A percentile compares a stretch with the other conserved stretches of the same genome.
Conservation (phyloP, 768 basidiomycete genomes). For the Boletus rex-veris region DNA sequence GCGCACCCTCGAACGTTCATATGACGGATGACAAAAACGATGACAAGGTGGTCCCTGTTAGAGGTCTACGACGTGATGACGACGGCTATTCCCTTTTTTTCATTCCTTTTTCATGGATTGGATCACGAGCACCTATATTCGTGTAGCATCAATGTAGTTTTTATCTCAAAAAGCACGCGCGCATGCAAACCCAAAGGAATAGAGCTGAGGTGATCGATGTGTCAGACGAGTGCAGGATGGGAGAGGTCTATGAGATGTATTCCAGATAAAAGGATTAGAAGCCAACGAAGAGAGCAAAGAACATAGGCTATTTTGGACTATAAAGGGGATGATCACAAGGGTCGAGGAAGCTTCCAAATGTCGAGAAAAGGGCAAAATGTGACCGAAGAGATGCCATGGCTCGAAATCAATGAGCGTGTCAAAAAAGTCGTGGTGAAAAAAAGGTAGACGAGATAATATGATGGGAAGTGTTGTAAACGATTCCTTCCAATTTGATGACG, state of each 20-base stretch:
- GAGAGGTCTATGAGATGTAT: slow-evolving; percentile 24
- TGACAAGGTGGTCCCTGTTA: too few relatives aligned
- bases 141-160: slow-evolving; percentile 29
- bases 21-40: too few relatives aligned
- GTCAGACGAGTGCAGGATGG: background rate
- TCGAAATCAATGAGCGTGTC: slow-evolving; percentile 19
- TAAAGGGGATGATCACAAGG: background rate
- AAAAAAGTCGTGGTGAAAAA: slow-evolving; percentile 2
- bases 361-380: slow-evolving; percentile 15
- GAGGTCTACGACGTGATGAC: too few relatives aligned
- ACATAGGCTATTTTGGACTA: slow-evolving; percentile 20
- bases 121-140: slow-evolving; percentile 11
- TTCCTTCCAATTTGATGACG: slow-evolving; percentile 7
- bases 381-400: slow-evolving; percentile 9
- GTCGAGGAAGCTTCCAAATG: background rate
- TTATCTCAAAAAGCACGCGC: slow-evolving; percentile 17
- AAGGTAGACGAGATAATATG: slow-evolving; percentile 9
- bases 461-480: background rate
- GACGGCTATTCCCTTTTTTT: background rate
- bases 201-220: background rate
- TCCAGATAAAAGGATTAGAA: slow-evolving; percentile 28
- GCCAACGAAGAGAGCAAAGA: slow-evolving; percentile 15
- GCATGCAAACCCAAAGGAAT: background rate
- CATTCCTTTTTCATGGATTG: slow-evolving; percentile 10
- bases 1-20: too few relatives aligned